Percentiles rank a stretch among this genome's conserved stretches.
phyloP scores from a whole-genome alignment of 768 basidiomycete genomes.

The Agaricus sinodeliciosus region DNA sequence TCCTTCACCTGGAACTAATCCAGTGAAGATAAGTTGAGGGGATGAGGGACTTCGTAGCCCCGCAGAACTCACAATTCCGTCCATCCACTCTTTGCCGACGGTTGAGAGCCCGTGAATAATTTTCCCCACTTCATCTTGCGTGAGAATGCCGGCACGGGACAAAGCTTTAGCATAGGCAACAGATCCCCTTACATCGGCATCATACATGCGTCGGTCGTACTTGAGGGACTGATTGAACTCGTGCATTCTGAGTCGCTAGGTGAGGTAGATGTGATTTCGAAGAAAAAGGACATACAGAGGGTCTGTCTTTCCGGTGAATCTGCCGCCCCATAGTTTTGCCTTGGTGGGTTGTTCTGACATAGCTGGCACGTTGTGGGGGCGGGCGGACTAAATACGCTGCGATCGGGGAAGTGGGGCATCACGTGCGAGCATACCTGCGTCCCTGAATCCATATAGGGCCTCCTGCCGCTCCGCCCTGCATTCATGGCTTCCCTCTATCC shows the following conservation, averaged over 20 bases:
- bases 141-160: constrained; percentile 73
- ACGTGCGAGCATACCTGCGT: too few relatives aligned
- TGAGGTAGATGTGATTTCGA: constrained; percentile 3
- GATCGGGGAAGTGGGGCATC: too few relatives aligned
- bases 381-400: constrained; percentile 2
- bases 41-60: neutral
- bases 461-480: neutral
- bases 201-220: constrained; percentile 93
- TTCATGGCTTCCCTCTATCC: neutral
- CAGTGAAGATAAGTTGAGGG: neutral
- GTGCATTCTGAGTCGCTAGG: constrained; percentile 70
- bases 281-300: constrained; percentile 51
- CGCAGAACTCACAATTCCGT: constrained; percentile 48
- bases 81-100: constrained; percentile 84
- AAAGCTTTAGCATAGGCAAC: constrained; percentile 94
- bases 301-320: constrained; percentile 87
- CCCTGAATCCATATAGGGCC: too few relatives aligned
- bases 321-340: constrained; percentile 83
- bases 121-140: constrained; percentile 61
- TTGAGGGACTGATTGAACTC: constrained; percentile 94
- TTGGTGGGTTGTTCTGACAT: constrained; percentile 38
- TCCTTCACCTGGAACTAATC: constrained; percentile 64
- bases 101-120: constrained; percentile 67
- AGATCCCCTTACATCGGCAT: constrained; percentile 87
- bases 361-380: neutral